Evolutionary conservation across 2,329 filamentous ascomycete genomes (phyloP).

Genomic region (Coniochaeta ligniaria): DNA sequence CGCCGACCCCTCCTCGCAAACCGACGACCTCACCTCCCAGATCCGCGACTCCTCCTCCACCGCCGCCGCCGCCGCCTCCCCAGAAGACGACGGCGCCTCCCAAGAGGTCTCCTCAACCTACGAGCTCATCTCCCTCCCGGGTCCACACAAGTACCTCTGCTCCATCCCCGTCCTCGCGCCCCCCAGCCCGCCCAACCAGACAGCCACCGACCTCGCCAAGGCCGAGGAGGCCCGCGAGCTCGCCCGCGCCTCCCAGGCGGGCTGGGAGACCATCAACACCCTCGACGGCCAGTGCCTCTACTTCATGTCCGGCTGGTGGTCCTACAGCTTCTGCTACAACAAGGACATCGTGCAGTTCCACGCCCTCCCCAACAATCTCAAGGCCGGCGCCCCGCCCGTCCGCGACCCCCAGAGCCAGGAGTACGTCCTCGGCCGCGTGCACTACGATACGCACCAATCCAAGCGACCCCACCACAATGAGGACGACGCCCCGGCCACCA

Average conservation of each 20-base stretch:
- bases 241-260: conserved; percentile 65
- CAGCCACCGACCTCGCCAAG: conserved; percentile 58
- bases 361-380: conserved; percentile 56
- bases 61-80: conserved; percentile 15
- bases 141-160: conserved; percentile 71
- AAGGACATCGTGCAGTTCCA: conserved; percentile 86
- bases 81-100: conserved; percentile 21
- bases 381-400: conserved; percentile 64
- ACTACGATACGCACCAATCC: conserved; percentile 3
- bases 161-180: conserved; percentile 66
- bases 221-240: conserved; percentile 77
- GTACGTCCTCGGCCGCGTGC: conserved; percentile 66
- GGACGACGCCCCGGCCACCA: neutral
- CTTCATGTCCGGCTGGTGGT: conserved; percentile 85
- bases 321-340: conserved; percentile 90
- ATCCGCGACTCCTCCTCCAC: conserved; percentile 23
- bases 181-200: conserved; percentile 50
- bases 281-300: conserved; percentile 80
- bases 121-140: conserved; percentile 68
- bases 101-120: conserved; percentile 45
- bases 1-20: conserved; percentile 30
- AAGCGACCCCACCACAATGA: neutral
- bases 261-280: conserved; percentile 66
- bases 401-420: conserved; percentile 70
- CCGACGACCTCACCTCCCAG: conserved; percentile 30